Evolutionary conservation across 2,329 filamentous ascomycete genomes (phyloP).

Genomic region (Cryphonectria carpinicola): DNA sequence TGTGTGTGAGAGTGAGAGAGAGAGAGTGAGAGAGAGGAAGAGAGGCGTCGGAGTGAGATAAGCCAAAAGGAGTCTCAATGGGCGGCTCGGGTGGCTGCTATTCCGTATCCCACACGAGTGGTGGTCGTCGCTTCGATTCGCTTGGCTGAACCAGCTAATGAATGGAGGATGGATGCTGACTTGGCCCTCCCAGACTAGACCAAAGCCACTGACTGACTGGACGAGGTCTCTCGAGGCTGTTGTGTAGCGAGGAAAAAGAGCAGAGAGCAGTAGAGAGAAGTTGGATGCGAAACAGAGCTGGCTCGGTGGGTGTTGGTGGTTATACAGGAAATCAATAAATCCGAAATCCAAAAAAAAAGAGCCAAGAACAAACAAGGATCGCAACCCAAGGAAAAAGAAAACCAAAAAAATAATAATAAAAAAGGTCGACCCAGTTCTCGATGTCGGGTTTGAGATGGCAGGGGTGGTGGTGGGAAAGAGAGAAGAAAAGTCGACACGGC

Average conservation of each 20-base stretch:
- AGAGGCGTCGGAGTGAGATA: conserved; percentile 25
- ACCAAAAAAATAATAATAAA: not conserved
- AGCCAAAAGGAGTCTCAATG: conserved; percentile 19
- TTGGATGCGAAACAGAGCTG: not conserved
- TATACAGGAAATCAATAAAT: not conserved
- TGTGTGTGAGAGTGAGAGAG: not conserved
- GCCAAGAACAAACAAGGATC: not conserved
- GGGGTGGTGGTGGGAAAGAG: not conserved
- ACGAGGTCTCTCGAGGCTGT: conserved; percentile 7
- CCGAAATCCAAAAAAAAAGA: not conserved
- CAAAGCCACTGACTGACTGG: conserved; percentile 8
- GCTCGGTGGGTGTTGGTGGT: not conserved
- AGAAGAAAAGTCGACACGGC: conserved; percentile 3
- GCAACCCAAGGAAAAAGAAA: not conserved
- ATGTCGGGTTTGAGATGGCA: not conserved
- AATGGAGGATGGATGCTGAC: conserved; percentile 12
- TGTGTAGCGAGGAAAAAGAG: not conserved
- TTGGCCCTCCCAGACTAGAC: conserved; percentile 3
- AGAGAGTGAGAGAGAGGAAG: conserved; percentile 1
- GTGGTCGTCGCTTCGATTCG: conserved; percentile 25
- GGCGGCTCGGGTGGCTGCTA: conserved; percentile 28
- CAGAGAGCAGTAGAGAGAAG: not conserved
- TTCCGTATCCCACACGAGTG: conserved; percentile 15
- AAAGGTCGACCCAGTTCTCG: not conserved
- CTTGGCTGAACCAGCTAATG: conserved; percentile 25